These are phyloP conservation scores for Mycena vitilis DNA, from an alignment of 768 basidiomycete species.

Conservation along the genomic window DNA sequence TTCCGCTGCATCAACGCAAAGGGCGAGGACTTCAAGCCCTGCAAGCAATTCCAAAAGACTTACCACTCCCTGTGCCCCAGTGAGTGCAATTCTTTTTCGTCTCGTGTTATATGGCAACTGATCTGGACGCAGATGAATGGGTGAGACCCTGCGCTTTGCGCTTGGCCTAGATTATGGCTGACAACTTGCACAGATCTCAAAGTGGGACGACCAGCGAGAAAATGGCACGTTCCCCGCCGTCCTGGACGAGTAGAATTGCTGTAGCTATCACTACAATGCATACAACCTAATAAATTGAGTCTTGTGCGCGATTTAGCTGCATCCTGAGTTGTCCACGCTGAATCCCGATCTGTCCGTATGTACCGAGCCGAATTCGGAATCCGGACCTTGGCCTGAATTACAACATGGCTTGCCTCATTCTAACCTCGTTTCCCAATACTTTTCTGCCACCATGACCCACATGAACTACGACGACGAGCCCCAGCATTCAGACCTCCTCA, in stretches of 20 bases:
- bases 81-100: slow-evolving; percentile 58
- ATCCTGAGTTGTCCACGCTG: no score
- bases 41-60: slow-evolving; percentile 97
- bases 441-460: slow-evolving; percentile 39
- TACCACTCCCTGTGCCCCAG: slow-evolving; percentile 98
- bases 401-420: slow-evolving; percentile 14
- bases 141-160: slow-evolving; percentile 53
- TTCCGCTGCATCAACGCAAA: slow-evolving; percentile 97
- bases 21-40: slow-evolving; percentile 98
- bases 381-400: background rate
- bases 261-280: slow-evolving; percentile 16
- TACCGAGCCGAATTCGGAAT: slow-evolving; percentile 5
- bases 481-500: slow-evolving; percentile 58
- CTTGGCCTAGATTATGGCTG: slow-evolving; percentile 22
- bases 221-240: slow-evolving; percentile 93
- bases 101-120: background rate
- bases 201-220: slow-evolving; percentile 97
- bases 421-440: background rate
- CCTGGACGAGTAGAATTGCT: slow-evolving; percentile 60
- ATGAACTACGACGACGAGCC: slow-evolving; percentile 65
- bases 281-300: slow-evolving; percentile 8
- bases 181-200: slow-evolving; percentile 67
- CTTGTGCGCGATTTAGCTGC: no score
- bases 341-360: no score
- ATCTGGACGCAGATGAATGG: slow-evolving; percentile 82